Evolutionary conservation across 768 basidiomycete genomes (phyloP), one percentile per base, ranked within the genome.

Genomic region (Serendipita sp.): DNA sequence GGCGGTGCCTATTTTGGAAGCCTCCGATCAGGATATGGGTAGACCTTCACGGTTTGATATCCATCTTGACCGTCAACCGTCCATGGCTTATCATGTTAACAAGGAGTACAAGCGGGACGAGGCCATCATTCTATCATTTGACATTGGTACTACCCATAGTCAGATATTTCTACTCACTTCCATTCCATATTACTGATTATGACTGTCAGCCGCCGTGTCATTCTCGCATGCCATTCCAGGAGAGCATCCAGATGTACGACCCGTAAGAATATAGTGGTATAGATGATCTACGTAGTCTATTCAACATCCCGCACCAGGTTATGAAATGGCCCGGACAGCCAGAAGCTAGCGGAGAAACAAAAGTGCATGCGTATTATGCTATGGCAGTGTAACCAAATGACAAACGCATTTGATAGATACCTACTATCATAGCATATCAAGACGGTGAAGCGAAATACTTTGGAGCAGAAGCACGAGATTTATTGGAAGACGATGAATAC

Each of bases 261-360:
- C 40, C 5, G 40, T 40, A 5, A 40, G 40, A 6, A 40, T 40
- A 5, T 13, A 23, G 23, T 23, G 23, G 23, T 23, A 23, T 23
- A 23, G 23, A 1, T 23, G 23, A 23, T 23, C 2, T 23, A 23
- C 23, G 23, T 23, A 23, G 23, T 23, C 23, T 23, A 23, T 23
- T 23, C 23, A 23, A 5, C 13, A 40, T 1, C 40, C 5, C 5
- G 5, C 1, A 13, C 23, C n/a, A 50, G 48, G 63, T 64, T 29
- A 50, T 50, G 3, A 64, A 64, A 2, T 64, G 63, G 44, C 63
- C 63, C 8, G 62, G 62, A 3, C 63, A 64, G 46, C 45, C 45
- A 40, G 63, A 64, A 10, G 63, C 63, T 16, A 44, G 36, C 13
- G 62, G 58, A 33, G 27, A 23, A 10, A 6, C 31, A 10, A 62